Conservation (phyloP, 192 early-diverging fungal genomes). For the Coemansia sp. region DNA sequence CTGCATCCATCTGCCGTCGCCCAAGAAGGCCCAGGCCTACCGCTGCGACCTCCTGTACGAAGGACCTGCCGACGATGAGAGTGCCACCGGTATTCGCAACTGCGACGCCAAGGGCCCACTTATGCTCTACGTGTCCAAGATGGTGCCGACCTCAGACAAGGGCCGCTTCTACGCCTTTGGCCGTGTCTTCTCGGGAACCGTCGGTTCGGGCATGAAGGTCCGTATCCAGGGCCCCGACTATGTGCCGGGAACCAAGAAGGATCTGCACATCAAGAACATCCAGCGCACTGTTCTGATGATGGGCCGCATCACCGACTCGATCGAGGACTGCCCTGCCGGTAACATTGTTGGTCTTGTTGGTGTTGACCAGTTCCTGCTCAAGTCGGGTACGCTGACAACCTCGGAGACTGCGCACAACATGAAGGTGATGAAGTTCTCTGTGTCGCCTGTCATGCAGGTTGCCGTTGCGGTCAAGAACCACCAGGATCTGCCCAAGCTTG, state of each 20-base stretch:
- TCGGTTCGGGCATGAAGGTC: slow-evolving; percentile 96
- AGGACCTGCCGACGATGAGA: slow-evolving; percentile 93
- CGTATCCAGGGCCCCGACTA: slow-evolving; percentile 99
- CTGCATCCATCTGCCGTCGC: slow-evolving; percentile 96
- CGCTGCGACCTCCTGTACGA: slow-evolving; percentile 93
- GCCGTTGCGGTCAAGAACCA: slow-evolving; percentile 98
- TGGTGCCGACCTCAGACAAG: slow-evolving; percentile 98
- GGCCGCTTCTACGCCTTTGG: slow-evolving; percentile 99
- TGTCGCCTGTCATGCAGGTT: slow-evolving; percentile 96
- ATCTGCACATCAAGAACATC: slow-evolving; percentile 93
- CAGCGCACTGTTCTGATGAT: slow-evolving; percentile 99
- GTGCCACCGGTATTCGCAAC: slow-evolving; percentile 79
- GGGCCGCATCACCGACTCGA: slow-evolving; percentile 96
- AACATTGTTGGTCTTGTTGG: slow-evolving; percentile 99
- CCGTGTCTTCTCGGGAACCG: slow-evolving; percentile 99
- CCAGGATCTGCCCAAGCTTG: slow-evolving; percentile 98
- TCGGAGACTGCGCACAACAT: slow-evolving; percentile 94
- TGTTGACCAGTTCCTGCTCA: slow-evolving; percentile 99
- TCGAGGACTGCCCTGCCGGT: slow-evolving; percentile 98
- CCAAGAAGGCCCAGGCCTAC: slow-evolving; percentile 88
- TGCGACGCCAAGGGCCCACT: slow-evolving; percentile 95
- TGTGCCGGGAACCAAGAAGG: slow-evolving; percentile 83
- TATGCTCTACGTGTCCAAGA: slow-evolving; percentile 99
- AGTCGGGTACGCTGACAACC: slow-evolving; percentile 98
- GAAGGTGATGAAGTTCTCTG: slow-evolving; percentile 99